These are phyloP conservation scores for Hypoxylon sp. DNA, from an alignment of 2,329 filamentous ascomycete genomes.

Conservation along the genomic window DNA sequence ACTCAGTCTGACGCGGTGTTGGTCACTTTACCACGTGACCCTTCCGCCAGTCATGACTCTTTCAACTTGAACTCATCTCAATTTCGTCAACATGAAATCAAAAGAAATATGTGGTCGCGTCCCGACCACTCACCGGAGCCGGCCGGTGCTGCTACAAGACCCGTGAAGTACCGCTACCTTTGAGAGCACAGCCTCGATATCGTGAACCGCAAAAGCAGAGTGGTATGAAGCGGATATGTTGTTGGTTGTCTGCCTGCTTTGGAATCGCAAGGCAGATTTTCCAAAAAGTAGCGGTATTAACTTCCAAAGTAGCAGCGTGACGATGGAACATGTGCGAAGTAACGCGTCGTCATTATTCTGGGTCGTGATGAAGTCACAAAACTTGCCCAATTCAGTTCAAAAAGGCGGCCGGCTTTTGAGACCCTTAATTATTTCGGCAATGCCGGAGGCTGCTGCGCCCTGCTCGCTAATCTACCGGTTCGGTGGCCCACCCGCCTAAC, in stretches of 20 bases:
- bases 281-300: slow-evolving; percentile 9
- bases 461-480: slow-evolving; percentile 31
- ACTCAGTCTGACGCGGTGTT: too few relatives aligned
- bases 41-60: background rate
- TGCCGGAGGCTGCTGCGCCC: slow-evolving; percentile 42
- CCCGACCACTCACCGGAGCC: background rate
- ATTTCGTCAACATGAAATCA: slow-evolving; percentile 8
- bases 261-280: slow-evolving; percentile 37
- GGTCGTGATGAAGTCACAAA: background rate
- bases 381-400: background rate
- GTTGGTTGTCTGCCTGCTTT: slow-evolving; percentile 1
- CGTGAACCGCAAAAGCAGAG: slow-evolving; percentile 7
- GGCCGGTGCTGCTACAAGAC: background rate
- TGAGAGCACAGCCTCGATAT: slow-evolving; percentile 28
- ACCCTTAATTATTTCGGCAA: slow-evolving; percentile 32
- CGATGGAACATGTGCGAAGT: background rate
- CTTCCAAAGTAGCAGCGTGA: slow-evolving; percentile 2
- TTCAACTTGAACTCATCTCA: slow-evolving; percentile 6
- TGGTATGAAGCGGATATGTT: background rate
- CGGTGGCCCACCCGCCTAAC: slow-evolving; percentile 26
- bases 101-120: background rate
- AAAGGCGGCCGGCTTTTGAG: background rate
- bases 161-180: background rate
- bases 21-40: background rate
- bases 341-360: background rate